Percentiles rank a stretch among this genome's conserved stretches.
Evolutionary conservation across 2,329 filamentous ascomycete species (phyloP).

Genomic region (Fusarium oligoseptatum): DNA sequence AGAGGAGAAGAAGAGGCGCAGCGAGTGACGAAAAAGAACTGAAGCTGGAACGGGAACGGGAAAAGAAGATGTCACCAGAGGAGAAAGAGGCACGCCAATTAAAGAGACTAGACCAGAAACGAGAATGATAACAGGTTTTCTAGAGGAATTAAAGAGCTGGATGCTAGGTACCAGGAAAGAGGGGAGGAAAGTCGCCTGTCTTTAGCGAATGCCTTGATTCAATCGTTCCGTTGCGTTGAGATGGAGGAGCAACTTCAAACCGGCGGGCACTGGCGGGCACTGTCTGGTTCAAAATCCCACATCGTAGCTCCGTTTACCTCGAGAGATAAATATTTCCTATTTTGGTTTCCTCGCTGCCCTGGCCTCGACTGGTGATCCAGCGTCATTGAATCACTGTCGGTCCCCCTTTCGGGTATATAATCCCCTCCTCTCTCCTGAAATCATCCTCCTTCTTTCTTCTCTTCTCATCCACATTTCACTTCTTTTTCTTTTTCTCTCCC

Average conservation of each 20-base stretch:
- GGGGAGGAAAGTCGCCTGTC: background rate
- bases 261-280: no score
- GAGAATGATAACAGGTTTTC: background rate
- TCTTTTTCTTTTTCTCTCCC: background rate
- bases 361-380: background rate
- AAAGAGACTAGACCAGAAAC: background rate
- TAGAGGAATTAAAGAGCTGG: background rate
- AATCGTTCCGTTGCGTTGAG: no score
- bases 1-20: background rate
- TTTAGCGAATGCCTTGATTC: background rate
- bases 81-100: background rate
- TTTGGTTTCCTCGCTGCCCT: no score
- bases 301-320: no score
- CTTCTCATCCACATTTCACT: background rate
- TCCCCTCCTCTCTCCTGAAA: background rate
- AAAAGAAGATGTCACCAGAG: background rate
- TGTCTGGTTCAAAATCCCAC: no score
- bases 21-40: background rate
- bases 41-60: background rate
- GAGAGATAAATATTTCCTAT: no score
- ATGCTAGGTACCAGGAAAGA: background rate
- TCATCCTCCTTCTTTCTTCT: background rate
- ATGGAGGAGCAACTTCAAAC: no score
- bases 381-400: background rate
- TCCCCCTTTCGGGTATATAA: background rate